Percentiles rank a stretch among this genome's conserved stretches.
phyloP scores from a whole-genome alignment of 345 rosid genomes.

The Gossypium turneri region DNA sequence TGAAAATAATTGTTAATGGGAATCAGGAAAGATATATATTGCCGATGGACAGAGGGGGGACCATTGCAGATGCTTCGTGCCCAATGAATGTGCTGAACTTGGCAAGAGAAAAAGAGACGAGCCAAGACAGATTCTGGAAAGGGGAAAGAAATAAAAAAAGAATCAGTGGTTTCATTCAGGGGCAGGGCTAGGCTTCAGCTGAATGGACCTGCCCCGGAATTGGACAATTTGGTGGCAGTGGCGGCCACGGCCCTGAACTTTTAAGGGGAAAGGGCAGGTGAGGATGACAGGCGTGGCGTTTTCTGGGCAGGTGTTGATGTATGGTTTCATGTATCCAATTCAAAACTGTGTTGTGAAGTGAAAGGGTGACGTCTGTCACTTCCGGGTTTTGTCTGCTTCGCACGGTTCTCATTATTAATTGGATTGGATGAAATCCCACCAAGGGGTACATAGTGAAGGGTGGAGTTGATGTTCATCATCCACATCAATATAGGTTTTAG shows the following conservation, averaged over 20 bases:
- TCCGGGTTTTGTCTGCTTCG: too few species aligned
- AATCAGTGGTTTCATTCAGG: not conserved
- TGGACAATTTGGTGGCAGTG: conserved; percentile 7
- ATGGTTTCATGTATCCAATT: too few species aligned
- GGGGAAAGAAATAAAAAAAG: not conserved
- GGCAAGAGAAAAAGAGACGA: not conserved
- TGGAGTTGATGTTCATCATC: not conserved
- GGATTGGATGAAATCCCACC: too few species aligned
- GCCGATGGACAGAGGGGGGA: not conserved
- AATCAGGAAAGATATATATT: too few species aligned
- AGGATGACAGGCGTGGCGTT: conserved; percentile 5
- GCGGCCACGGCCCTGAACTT: conserved; percentile 1
- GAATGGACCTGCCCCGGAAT: conserved; percentile 12
- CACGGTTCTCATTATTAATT: too few species aligned
- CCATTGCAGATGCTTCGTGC: conserved; percentile 1
- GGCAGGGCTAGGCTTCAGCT: not conserved
- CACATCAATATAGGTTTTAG: not conserved
- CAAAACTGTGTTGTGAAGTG: not conserved
- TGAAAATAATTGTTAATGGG: too few species aligned
- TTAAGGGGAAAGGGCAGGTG: conserved; percentile 17
- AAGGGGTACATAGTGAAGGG: not conserved
- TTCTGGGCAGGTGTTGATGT: not conserved
- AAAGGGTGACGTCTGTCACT: not conserved
- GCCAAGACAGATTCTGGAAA: not conserved
- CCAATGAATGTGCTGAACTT: not conserved